A percentile compares a stretch with the other conserved stretches of the same genome.
Conservation (phyloP, 768 basidiomycete genomes). For the Mycena filopes region DNA sequence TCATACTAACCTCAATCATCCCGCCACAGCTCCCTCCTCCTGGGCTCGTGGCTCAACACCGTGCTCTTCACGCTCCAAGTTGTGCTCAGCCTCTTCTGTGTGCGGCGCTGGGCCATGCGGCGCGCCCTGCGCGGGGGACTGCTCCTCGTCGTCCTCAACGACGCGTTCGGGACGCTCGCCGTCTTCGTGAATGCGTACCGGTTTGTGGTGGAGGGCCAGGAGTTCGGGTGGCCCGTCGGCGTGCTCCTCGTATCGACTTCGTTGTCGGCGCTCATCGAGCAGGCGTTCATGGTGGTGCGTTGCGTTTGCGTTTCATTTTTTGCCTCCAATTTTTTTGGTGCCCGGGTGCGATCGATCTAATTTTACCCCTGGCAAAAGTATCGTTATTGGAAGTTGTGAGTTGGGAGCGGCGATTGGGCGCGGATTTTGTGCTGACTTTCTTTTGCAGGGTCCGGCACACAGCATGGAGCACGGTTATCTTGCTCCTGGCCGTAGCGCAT, state of each 20-base stretch:
- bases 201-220: background rate
- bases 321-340: too few species aligned
- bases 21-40: conserved; percentile 7
- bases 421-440: background rate
- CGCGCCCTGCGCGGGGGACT: background rate
- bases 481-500: conserved; percentile 1
- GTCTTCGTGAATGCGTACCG: conserved; percentile 4
- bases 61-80: conserved; percentile 18
- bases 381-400: conserved; percentile 28
- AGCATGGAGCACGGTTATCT: background rate
- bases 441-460: background rate
- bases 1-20: background rate
- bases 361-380: background rate
- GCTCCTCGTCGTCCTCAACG: conserved; percentile 12
- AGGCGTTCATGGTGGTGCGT: conserved; percentile 21
- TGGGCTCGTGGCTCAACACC: conserved; percentile 19
- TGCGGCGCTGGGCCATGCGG: conserved; percentile 5
- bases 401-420: background rate
- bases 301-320: background rate
- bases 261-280: conserved; percentile 24
- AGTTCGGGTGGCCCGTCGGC: background rate
- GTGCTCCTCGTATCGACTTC: conserved; percentile 8
- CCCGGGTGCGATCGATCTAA: background rate
- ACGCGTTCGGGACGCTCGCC: conserved; percentile 7
- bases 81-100: background rate